phyloP scores from a whole-genome alignment of 495 filamentous ascomycete genomes.

The Hyaloscypha variabilis region DNA sequence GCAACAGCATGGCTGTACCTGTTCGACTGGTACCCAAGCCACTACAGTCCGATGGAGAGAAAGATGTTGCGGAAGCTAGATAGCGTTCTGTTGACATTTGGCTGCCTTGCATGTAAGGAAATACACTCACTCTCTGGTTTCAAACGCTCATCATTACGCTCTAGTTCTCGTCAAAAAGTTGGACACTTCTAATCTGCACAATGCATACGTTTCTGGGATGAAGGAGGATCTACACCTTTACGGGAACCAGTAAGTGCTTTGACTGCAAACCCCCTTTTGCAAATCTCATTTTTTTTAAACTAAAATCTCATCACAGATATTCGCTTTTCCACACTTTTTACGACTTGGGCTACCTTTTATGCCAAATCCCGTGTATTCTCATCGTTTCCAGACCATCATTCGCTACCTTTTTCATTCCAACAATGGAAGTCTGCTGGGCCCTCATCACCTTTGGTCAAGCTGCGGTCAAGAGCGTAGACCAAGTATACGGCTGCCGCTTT shows the following conservation, averaged over 20 bases:
- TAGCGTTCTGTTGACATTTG: constrained; percentile 64
- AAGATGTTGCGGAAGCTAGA: constrained; percentile 44
- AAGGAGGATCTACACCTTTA: constrained; percentile 58
- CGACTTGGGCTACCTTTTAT: constrained; percentile 48
- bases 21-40: constrained; percentile 30
- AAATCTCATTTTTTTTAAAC: background rate
- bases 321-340: constrained; percentile 37
- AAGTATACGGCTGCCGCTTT: constrained; percentile 65
- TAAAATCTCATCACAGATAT: constrained; percentile 10
- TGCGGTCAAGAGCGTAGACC: constrained; percentile 43
- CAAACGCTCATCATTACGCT: too few species aligned
- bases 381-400: constrained; percentile 41
- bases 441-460: constrained; percentile 54
- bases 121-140: too few species aligned
- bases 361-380: constrained; percentile 49
- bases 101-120: constrained; percentile 62
- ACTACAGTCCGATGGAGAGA: constrained; percentile 22
- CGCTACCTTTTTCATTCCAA: constrained; percentile 51
- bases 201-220: constrained; percentile 68
- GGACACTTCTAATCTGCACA: constrained; percentile 59
- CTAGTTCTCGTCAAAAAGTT: constrained; percentile 44
- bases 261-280: too few species aligned
- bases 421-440: constrained; percentile 62
- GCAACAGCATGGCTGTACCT: constrained; percentile 30
- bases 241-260: constrained; percentile 49